Evolutionary conservation across 2,329 filamentous ascomycete genomes (phyloP).

Genomic region (Ophiostoma montium): DNA sequence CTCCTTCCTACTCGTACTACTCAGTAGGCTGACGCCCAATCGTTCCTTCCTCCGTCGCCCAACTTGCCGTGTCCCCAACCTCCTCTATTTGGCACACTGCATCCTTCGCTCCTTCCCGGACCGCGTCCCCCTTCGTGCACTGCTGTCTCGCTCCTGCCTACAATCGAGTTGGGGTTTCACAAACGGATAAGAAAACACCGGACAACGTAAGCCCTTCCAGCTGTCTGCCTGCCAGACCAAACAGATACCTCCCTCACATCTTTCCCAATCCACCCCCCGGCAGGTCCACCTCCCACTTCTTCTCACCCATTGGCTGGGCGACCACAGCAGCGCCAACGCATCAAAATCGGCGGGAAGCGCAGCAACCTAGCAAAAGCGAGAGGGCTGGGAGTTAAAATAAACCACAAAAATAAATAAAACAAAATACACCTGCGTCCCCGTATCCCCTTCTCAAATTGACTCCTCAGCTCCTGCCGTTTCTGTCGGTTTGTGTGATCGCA

Average conservation of each 20-base stretch:
- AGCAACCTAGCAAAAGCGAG: slow-evolving; percentile 7
- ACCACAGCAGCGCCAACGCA: slow-evolving; percentile 16
- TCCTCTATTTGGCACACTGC: too few species aligned
- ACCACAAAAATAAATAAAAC: neutral
- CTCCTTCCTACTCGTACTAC: too few species aligned
- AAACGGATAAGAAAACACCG: neutral
- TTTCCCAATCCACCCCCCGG: slow-evolving; percentile 7
- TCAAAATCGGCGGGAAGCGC: slow-evolving; percentile 10
- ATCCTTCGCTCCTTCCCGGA: neutral
- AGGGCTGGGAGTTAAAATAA: neutral
- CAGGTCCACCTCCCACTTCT: slow-evolving; percentile 10
- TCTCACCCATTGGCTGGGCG: slow-evolving; percentile 13
- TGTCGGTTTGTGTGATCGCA: neutral
- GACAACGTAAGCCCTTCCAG: too few species aligned
- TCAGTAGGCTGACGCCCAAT: neutral
- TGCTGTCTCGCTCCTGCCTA: neutral
- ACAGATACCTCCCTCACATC: neutral
- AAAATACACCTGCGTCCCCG: neutral
- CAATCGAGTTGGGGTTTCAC: neutral
- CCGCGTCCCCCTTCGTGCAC: neutral
- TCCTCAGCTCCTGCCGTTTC: slow-evolving; percentile 1
- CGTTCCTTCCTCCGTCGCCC: neutral
- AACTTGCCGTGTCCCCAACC: too few species aligned
- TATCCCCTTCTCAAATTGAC: neutral
- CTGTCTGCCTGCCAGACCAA: too few species aligned